Percentiles rank a stretch among this genome's conserved stretches.
Evolutionary conservation across 2,329 filamentous ascomycete genomes (phyloP).

Genomic region (Elsinoe necatrix): DNA sequence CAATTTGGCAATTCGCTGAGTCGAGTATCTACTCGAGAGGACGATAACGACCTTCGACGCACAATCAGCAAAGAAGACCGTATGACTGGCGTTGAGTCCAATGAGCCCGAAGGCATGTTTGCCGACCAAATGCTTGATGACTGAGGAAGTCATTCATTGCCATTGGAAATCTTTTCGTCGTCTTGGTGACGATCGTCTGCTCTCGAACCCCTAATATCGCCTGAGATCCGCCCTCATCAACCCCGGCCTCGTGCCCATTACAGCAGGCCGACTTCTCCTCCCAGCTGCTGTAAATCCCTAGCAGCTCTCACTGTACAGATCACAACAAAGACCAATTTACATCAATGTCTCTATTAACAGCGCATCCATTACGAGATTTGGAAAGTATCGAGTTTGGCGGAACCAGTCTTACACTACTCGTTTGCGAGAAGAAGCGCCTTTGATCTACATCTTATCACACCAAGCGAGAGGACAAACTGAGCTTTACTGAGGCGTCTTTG

Average conservation of each 20-base stretch:
- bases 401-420: neutral
- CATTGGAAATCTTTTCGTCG: neutral
- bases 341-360: conserved; percentile 8
- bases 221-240: neutral
- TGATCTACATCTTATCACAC: neutral
- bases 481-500: conserved; percentile 2
- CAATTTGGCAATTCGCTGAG: conserved; percentile 33
- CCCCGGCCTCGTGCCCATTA: neutral
- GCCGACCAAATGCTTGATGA: conserved; percentile 36
- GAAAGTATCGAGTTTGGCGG: neutral
- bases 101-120: conserved; percentile 41
- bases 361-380: conserved; percentile 6
- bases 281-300: neutral
- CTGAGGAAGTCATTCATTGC: conserved; percentile 7
- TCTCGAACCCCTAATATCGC: conserved; percentile 19
- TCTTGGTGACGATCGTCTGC: neutral
- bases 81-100: conserved; percentile 45
- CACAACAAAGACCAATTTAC: conserved; percentile 9
- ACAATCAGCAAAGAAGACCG: conserved; percentile 37
- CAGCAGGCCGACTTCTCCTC: neutral
- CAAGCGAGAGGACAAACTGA: neutral
- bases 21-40: conserved; percentile 27
- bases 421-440: neutral
- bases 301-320: conserved; percentile 6
- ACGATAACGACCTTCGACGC: conserved; percentile 26